A percentile compares a stretch with the other conserved stretches of the same genome.
These are phyloP conservation scores for Yamadazyma buinensis DNA, from an alignment of 1,139 yeast species.

Conservation along the genomic window DNA sequence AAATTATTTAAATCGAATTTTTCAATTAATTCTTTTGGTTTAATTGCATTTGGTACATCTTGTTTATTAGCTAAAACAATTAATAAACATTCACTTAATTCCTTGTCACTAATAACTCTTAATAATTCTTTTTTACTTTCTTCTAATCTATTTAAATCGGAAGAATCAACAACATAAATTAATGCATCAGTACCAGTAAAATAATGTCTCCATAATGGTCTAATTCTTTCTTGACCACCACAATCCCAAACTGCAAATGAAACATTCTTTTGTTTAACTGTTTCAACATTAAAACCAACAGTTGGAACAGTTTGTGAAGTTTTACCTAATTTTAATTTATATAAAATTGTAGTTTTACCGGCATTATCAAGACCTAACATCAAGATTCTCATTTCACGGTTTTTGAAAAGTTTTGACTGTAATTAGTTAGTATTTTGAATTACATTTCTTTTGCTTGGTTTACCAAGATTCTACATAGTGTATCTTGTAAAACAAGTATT, in stretches of 20 bases:
- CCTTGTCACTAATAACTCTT: conserved; percentile 75
- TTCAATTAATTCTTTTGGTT: conserved; percentile 64
- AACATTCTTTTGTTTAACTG: conserved; percentile 82
- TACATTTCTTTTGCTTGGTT: no score
- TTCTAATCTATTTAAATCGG: conserved; percentile 66
- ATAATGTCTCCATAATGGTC: conserved; percentile 94
- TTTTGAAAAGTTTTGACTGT: conserved; percentile 52
- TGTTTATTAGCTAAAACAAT: conserved; percentile 91
- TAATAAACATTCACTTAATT: conserved; percentile 72
- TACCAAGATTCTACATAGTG: no score
- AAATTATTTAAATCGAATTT: conserved; percentile 51
- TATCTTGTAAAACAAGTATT: no score
- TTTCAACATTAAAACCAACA: conserved; percentile 92
- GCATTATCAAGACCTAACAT: conserved; percentile 94
- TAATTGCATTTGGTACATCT: conserved; percentile 62
- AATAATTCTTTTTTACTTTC: conserved; percentile 77
- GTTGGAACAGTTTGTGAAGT: conserved; percentile 86
- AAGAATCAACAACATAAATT: conserved; percentile 84
- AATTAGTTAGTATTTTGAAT: no score
- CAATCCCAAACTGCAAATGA: conserved; percentile 96
- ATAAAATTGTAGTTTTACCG: conserved; percentile 80
- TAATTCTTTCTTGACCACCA: conserved; percentile 89
- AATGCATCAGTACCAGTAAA: conserved; percentile 93
- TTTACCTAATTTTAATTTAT: conserved; percentile 70
- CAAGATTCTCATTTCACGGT: conserved; percentile 66